These are phyloP conservation scores for Leccinum ochraceum DNA, from an alignment of 768 basidiomycete genomes.

Conservation along the genomic window DNA sequence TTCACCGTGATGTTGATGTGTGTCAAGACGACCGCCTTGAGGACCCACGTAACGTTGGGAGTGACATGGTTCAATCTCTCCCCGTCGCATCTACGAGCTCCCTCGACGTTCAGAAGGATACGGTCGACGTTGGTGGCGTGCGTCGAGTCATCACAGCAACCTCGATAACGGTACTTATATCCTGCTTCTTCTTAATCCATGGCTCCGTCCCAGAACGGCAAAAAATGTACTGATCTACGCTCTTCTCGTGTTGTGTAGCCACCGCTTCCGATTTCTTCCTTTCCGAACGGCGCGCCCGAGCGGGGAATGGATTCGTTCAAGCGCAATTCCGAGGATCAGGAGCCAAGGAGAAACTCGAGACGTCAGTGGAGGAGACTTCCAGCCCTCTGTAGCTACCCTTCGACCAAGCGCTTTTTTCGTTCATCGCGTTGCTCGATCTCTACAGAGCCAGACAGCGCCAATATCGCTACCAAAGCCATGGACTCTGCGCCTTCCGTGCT, in stretches of 20 bases:
- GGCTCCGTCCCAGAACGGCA: conserved; percentile 15
- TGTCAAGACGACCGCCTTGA: conserved; percentile 14
- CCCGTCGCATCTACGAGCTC: conserved; percentile 6
- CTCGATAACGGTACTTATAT: conserved; percentile 33
- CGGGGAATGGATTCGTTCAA: conserved; percentile 3
- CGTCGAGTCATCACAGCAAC: conserved; percentile 28
- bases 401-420: conserved; percentile 9
- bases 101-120: conserved; percentile 17
- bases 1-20: conserved; percentile 20
- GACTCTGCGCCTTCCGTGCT: conserved; percentile 24
- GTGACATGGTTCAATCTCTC: background rate
- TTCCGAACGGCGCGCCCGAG: conserved; percentile 16
- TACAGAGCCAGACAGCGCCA: background rate
- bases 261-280: conserved; percentile 20
- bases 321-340: conserved; percentile 15
- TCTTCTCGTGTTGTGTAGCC: conserved; percentile 22
- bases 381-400: conserved; percentile 22
- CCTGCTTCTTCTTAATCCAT: conserved; percentile 15
- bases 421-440: conserved; percentile 14
- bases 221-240: conserved; percentile 20
- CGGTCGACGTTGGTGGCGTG: conserved; percentile 19
- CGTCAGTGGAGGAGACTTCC: conserved; percentile 23
- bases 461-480: conserved; percentile 13
- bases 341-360: conserved; percentile 15
- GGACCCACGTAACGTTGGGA: conserved; percentile 17